A percentile compares a stretch with the other conserved stretches of the same genome.
phyloP scores from a whole-genome alignment of 495 filamentous ascomycete genomes.

The Aspergillus taichungensis region DNA sequence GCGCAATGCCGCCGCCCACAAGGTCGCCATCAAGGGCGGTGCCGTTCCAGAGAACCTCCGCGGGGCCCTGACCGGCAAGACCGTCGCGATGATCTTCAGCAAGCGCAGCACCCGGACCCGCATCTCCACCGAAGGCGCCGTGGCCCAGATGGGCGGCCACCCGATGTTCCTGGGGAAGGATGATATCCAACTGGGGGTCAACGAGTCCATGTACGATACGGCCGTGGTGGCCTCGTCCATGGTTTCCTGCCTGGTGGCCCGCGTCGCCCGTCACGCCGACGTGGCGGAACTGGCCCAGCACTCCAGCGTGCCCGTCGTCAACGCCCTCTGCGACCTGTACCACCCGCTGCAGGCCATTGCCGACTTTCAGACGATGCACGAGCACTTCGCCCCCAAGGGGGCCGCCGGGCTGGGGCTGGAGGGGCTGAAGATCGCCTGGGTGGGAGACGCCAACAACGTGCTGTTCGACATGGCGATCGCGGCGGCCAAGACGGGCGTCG shows the following conservation, averaged over 20 bases:
- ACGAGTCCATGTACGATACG: conserved; percentile 87
- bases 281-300: conserved; percentile 69
- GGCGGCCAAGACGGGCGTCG: conserved; percentile 75
- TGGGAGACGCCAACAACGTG: conserved; percentile 96
- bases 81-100: conserved; percentile 90
- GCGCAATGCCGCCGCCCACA: conserved; percentile 67
- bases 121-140: conserved; percentile 83
- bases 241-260: conserved; percentile 82
- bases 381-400: conserved; percentile 50
- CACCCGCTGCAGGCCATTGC: conserved; percentile 91
- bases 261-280: conserved; percentile 76
- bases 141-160: conserved; percentile 75
- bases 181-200: conserved; percentile 94
- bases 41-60: conserved; percentile 48
- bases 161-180: conserved; percentile 93
- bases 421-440: conserved; percentile 85
- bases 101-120: conserved; percentile 90
- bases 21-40: conserved; percentile 67
- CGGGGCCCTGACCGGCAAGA: conserved; percentile 57
- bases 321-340: conserved; percentile 79
- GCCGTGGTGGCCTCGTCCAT: conserved; percentile 85
- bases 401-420: conserved; percentile 57
- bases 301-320: conserved; percentile 86
- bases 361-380: conserved; percentile 85
- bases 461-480: conserved; percentile 85